Evolutionary conservation across 768 basidiomycete genomes (phyloP).

Genomic region (Pulveroboletus sp.): DNA sequence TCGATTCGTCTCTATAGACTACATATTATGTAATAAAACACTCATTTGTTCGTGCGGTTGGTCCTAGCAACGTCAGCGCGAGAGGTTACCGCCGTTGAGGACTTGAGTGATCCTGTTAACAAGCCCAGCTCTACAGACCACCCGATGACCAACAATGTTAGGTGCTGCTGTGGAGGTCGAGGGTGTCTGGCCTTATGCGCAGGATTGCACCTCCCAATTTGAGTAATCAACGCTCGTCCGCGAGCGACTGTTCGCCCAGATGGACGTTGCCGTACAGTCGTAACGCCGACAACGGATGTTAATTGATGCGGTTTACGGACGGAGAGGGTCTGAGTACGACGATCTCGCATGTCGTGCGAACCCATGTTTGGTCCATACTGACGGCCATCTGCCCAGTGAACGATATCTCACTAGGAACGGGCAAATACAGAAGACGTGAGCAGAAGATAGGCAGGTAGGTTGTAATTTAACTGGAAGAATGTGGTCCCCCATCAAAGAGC

Average conservation of each 20-base stretch:
- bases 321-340: not conserved
- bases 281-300: no score
- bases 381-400: not conserved
- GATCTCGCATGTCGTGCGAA: not conserved
- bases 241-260: no score
- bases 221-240: no score
- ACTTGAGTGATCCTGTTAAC: not conserved
- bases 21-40: slow-evolving; percentile 20
- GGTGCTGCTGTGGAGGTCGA: not conserved
- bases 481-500: slow-evolving; percentile 24
- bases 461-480: not conserved
- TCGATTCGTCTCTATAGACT: not conserved
- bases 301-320: not conserved
- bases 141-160: not conserved
- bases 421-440: not conserved
- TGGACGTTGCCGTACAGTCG: not conserved
- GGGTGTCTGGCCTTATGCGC: no score
- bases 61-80: not conserved
- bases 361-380: not conserved
- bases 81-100: not conserved
- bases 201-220: no score
- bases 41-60: not conserved
- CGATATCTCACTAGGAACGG: not conserved
- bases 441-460: not conserved
- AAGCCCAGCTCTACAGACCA: no score